phyloP scores from a whole-genome alignment of 306 rosid genomes.

The Glycyrrhiza uralensis region DNA sequence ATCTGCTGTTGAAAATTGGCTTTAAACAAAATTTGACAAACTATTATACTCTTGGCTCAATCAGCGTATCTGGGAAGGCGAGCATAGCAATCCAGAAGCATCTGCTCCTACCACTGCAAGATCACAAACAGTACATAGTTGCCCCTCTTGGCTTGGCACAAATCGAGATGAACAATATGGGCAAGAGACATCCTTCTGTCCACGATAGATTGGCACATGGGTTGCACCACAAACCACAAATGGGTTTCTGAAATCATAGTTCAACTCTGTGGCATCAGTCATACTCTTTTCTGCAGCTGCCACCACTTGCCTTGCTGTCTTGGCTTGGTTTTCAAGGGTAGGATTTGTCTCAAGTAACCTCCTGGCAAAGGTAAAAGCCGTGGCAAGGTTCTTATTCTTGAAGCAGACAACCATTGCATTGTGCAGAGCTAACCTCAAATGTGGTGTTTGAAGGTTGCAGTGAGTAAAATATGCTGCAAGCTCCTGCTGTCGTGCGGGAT shows the following conservation, averaged over 20 bases:
- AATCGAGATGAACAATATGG: conserved; percentile 81
- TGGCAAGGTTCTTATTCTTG: conserved; percentile 73
- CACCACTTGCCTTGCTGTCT: conserved; percentile 78
- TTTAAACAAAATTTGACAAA: conserved; percentile 14
- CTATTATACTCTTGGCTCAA: background rate
- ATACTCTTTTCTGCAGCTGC: conserved; percentile 82
- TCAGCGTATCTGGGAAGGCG: conserved; percentile 76
- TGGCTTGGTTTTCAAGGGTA: conserved; percentile 65
- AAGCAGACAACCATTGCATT: conserved; percentile 68
- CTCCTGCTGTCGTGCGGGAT: conserved; percentile 73
- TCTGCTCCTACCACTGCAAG: conserved; percentile 80
- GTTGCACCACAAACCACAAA: conserved; percentile 88
- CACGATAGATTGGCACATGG: conserved; percentile 74
- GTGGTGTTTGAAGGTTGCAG: conserved; percentile 83
- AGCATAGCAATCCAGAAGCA: conserved; percentile 87
- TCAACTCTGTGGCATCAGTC: conserved; percentile 62
- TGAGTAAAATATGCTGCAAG: conserved; percentile 93
- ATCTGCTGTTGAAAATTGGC: conserved; percentile 32
- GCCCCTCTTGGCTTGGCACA: conserved; percentile 72
- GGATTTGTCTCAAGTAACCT: conserved; percentile 85
- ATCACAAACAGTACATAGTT: conserved; percentile 70
- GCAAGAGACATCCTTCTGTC: conserved; percentile 79
- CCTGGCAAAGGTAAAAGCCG: conserved; percentile 73
- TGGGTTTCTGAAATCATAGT: conserved; percentile 82
- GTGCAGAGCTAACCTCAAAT: conserved; percentile 70